Conservation (phyloP, 78 protist species). For the Dictyostelium discoideum region DNA sequence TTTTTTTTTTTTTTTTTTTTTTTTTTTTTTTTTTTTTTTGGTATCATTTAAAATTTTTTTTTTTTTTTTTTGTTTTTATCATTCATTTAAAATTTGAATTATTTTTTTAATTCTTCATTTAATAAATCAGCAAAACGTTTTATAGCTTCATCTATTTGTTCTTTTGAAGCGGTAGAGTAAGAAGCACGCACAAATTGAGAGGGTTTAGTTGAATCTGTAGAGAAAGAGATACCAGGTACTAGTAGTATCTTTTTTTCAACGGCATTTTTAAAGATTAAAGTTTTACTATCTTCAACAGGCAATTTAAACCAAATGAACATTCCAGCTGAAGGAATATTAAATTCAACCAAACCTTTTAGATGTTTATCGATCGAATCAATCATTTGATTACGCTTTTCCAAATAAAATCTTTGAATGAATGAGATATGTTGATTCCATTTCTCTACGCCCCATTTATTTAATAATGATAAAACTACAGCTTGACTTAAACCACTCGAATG, state of each 20-base stretch:
- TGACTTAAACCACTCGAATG: constrained; percentile 82
- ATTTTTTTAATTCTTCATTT: neutral
- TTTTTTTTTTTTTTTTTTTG: no score
- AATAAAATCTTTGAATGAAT: constrained; percentile 62
- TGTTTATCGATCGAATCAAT: constrained; percentile 7
- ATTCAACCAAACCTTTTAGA: constrained; percentile 84
- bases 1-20: no score
- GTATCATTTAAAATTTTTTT: no score
- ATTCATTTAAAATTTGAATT: neutral
- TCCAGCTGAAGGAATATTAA: constrained; percentile 85
- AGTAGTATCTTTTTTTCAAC: constrained; percentile 80
- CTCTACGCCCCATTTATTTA: constrained; percentile 55
- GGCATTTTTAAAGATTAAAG: constrained; percentile 82
- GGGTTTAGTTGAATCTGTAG: neutral
- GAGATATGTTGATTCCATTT: constrained; percentile 67
- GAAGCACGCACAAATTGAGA: constrained; percentile 84
- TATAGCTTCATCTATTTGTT: constrained; percentile 81
- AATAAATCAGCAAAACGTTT: constrained; percentile 63
- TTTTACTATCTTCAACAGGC: constrained; percentile 67
- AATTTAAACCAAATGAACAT: constrained; percentile 92
- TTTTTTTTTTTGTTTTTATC: neutral
- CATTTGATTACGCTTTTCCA: constrained; percentile 41
- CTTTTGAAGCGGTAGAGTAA: constrained; percentile 71
- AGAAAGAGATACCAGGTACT: constrained; percentile 86
- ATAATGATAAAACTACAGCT: neutral